Evolutionary conservation across 495 filamentous ascomycete genomes (phyloP).

Genomic region (Aspergillus bertholletiae): DNA sequence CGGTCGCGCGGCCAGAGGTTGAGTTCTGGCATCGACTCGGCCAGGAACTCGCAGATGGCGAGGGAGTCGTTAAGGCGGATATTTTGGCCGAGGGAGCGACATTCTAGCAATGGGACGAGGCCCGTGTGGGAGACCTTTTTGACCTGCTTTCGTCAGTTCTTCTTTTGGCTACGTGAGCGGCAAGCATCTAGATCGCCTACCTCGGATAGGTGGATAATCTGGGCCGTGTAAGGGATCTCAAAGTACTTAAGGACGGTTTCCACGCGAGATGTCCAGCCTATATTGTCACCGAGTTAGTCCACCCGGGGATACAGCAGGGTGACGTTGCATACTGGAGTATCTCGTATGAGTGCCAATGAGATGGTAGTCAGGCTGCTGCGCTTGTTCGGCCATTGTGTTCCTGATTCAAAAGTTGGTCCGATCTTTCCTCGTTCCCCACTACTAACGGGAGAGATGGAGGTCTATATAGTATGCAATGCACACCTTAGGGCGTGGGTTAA

Average conservation of each 20-base stretch:
- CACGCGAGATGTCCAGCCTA: conserved; percentile 36
- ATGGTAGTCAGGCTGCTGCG: conserved; percentile 23
- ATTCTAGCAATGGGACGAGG: conserved; percentile 30
- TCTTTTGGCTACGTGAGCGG: not conserved
- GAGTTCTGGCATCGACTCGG: conserved; percentile 41
- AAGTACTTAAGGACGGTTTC: conserved; percentile 37
- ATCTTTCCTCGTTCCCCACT: too few relatives aligned
- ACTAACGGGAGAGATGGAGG: too few relatives aligned
- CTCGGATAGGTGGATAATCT: conserved; percentile 21
- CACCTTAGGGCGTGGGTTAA: too few relatives aligned
- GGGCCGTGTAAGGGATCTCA: conserved; percentile 24
- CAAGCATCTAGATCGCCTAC: conserved; percentile 9
- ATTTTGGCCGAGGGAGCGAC: conserved; percentile 15
- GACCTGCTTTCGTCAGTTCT: conserved; percentile 11
- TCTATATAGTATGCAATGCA: too few relatives aligned
- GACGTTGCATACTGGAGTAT: conserved; percentile 28
- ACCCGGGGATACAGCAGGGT: not conserved
- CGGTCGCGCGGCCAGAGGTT: conserved; percentile 43
- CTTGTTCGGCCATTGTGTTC: not conserved
- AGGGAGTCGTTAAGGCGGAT: conserved; percentile 48
- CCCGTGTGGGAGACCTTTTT: conserved; percentile 27
- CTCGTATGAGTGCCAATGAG: conserved; percentile 30
- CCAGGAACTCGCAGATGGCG: conserved; percentile 52
- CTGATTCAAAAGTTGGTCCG: too few relatives aligned
- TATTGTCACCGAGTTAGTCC: not conserved